A percentile compares a stretch with the other conserved stretches of the same genome.
These are phyloP conservation scores for Ceratocystis albifundus DNA, from an alignment of 2,329 filamentous ascomycete genomes.

Conservation along the genomic window DNA sequence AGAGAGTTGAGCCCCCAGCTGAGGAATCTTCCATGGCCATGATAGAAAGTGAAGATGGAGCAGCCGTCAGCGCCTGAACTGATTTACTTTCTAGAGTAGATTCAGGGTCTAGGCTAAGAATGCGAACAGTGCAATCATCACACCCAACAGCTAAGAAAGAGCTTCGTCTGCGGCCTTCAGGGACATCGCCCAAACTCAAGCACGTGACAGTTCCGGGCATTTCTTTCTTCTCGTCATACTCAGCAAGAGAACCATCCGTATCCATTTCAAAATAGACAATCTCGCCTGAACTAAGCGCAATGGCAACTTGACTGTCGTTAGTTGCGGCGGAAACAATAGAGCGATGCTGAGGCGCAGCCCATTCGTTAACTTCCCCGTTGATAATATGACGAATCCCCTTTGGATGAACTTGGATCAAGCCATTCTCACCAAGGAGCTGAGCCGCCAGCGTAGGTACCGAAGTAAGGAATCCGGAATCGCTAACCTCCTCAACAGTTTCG, in stretches of 20 bases:
- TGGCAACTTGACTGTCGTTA: conserved; percentile 84
- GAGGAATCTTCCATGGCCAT: conserved; percentile 94
- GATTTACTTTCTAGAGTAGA: conserved; percentile 87
- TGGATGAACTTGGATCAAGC: conserved; percentile 88
- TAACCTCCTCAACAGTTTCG: conserved; percentile 92
- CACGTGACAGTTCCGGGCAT: conserved; percentile 94
- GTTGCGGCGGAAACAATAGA: conserved; percentile 91
- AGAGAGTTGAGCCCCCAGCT: conserved; percentile 75
- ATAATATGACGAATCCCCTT: conserved; percentile 88
- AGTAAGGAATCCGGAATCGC: conserved; percentile 82
- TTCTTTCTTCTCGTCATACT: conserved; percentile 89
- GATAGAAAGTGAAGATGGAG: conserved; percentile 77
- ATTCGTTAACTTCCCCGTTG: conserved; percentile 71
- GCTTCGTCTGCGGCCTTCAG: conserved; percentile 76
- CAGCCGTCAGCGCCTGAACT: conserved; percentile 82
- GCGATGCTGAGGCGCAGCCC: conserved; percentile 83
- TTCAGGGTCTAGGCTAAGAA: conserved; percentile 80
- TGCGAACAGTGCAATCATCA: conserved; percentile 89
- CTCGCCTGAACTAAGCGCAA: conserved; percentile 89
- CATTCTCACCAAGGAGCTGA: conserved; percentile 86
- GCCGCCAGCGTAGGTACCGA: conserved; percentile 83
- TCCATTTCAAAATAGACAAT: conserved; percentile 99
- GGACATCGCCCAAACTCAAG: conserved; percentile 84
- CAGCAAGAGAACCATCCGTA: conserved; percentile 73
- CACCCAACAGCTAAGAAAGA: conserved; percentile 93